These are phyloP conservation scores for Saccharum officinarum DNA, from an alignment of 176 grass and related monocot genomes.

Conservation along the genomic window DNA sequence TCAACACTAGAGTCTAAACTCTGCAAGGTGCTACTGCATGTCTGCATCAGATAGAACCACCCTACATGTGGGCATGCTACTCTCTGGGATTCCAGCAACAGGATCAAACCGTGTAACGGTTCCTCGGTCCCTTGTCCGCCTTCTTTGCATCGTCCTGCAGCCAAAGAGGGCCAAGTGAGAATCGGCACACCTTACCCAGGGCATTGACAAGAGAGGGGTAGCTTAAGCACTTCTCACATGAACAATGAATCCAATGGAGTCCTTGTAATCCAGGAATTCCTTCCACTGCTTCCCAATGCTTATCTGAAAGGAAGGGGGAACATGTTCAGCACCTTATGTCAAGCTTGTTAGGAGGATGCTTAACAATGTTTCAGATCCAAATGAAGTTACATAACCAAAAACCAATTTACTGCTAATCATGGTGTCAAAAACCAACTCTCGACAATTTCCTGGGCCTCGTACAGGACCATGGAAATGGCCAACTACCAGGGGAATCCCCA, in stretches of 20 bases:
- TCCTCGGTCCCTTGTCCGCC: slow-evolving; percentile 56
- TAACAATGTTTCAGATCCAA: neutral
- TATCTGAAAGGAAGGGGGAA: slow-evolving; percentile 35
- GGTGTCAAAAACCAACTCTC: neutral
- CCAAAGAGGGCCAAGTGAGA: neutral
- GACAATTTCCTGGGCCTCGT: neutral
- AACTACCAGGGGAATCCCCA: neutral
- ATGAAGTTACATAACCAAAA: neutral
- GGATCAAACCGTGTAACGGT: slow-evolving; percentile 65
- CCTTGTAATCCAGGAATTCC: slow-evolving; percentile 82
- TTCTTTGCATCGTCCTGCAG: slow-evolving; percentile 71
- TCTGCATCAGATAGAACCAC: neutral
- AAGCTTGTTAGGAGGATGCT: neutral
- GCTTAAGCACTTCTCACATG: slow-evolving; percentile 56
- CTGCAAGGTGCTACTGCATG: slow-evolving; percentile 8
- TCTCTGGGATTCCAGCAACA: neutral
- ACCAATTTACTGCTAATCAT: neutral
- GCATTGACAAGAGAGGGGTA: neutral
- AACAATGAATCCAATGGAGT: slow-evolving; percentile 71
- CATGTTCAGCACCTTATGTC: neutral
- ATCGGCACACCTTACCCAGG: neutral
- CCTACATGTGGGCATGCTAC: slow-evolving; percentile 4
- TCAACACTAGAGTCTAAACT: neutral
- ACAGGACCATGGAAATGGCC: neutral
- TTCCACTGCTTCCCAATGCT: slow-evolving; percentile 97